Evolutionary conservation across 225 moss, liverwort and hornwort genomes (phyloP).

Genomic region (Thuidium tamariscinum): DNA sequence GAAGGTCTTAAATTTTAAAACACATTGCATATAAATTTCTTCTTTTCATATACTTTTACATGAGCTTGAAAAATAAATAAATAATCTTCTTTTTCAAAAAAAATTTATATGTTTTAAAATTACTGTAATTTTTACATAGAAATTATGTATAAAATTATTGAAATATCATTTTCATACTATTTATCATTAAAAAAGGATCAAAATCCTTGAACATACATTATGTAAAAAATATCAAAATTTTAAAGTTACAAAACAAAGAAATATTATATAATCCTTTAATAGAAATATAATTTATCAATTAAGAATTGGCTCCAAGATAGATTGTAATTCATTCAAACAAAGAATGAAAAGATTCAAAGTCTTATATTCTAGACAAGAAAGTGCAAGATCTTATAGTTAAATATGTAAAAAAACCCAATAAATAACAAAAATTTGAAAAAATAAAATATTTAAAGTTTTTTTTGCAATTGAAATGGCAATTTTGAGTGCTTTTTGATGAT

Average conservation of each 20-base stretch:
- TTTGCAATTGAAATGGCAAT: not conserved
- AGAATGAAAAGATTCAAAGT: not conserved
- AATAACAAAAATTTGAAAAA: too few species aligned
- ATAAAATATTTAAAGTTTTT: too few species aligned
- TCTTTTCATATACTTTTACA: not conserved
- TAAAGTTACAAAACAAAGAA: too few species aligned
- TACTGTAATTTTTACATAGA: rapidly evolving
- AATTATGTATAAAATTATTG: rapidly evolving
- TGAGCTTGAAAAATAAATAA: rapidly evolving
- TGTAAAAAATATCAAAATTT: too few species aligned
- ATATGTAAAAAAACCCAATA: not conserved
- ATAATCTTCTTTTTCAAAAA: not conserved
- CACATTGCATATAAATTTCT: not conserved
- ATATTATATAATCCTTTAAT: not conserved
- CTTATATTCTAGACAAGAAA: too few species aligned
- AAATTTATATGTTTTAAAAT: too few species aligned
- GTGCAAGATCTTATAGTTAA: rapidly evolving
- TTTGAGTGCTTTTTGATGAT: not conserved
- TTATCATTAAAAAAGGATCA: too few species aligned
- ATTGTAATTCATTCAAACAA: not conserved
- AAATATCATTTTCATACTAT: too few species aligned
- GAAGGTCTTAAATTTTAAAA: not conserved
- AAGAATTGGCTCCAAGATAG: not conserved
- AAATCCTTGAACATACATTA: too few species aligned
- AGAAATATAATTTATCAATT: rapidly evolving